Conservation (phyloP, 352 stramenopile genomes). For the Phytophthora syringae region DNA sequence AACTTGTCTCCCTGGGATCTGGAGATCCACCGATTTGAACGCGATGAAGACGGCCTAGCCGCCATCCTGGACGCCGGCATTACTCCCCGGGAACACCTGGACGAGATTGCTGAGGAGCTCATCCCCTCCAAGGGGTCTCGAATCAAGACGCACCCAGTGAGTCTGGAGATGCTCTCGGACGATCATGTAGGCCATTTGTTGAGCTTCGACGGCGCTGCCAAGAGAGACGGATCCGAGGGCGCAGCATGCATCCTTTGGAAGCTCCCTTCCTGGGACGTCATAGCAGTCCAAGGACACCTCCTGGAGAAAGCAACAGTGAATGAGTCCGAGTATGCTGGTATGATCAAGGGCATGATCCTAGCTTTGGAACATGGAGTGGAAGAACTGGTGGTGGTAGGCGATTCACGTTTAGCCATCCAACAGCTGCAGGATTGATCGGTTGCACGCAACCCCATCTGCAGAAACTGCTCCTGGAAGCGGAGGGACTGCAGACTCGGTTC, state of each 20-base stretch:
- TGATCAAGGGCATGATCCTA: neutral
- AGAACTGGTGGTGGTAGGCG: slow-evolving; percentile 1
- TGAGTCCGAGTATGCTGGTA: slow-evolving; percentile 2
- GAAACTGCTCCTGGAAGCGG: slow-evolving; percentile 10
- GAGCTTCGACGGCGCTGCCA: slow-evolving; percentile 10
- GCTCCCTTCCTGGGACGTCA: neutral
- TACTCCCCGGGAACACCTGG: neutral
- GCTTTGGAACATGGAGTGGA: neutral
- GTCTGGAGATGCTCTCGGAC: neutral
- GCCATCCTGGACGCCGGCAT: no score
- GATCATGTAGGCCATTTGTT: neutral
- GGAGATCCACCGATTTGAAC: neutral
- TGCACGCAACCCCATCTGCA: slow-evolving; percentile 22
- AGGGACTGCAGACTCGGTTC: slow-evolving; percentile 3
- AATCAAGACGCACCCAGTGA: slow-evolving; percentile 6
- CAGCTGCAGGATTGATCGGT: slow-evolving; percentile 1
- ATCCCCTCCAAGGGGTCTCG: neutral
- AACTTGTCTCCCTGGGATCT: slow-evolving; percentile 13
- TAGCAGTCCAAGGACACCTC: neutral
- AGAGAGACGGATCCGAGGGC: neutral
- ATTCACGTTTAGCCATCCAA: slow-evolving; percentile 3
- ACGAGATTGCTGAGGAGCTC: neutral
- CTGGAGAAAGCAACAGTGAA: slow-evolving; percentile 4
- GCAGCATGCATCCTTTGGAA: slow-evolving; percentile 5
- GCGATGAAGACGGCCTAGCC: slow-evolving; percentile 6